Percentiles rank a stretch among this genome's conserved stretches.
Conservation (phyloP, 2,329 filamentous ascomycete genomes). For the Fusarium cyanostomum region DNA sequence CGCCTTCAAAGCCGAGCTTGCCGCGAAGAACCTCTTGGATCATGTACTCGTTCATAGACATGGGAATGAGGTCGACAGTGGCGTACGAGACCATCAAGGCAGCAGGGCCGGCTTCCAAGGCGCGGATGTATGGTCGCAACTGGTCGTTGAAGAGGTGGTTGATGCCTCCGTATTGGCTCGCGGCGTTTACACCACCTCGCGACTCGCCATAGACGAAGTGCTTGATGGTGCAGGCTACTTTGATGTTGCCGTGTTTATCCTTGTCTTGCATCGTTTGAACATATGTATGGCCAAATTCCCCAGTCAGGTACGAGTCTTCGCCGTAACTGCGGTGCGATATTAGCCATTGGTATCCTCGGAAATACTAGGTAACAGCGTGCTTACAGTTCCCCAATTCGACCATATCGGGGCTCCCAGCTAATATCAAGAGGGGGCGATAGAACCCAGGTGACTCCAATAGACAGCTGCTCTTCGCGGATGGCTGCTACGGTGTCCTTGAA, state of each 20-base stretch:
- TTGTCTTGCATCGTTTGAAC: slow-evolving; percentile 49
- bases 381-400: slow-evolving; percentile 33
- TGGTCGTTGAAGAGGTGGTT: slow-evolving; percentile 49
- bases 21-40: slow-evolving; percentile 39
- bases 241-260: slow-evolving; percentile 45
- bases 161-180: slow-evolving; percentile 46
- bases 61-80: slow-evolving; percentile 45
- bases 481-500: slow-evolving; percentile 42
- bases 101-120: slow-evolving; percentile 41
- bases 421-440: slow-evolving; percentile 48
- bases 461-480: slow-evolving; percentile 46
- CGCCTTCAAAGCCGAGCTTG: slow-evolving; percentile 45
- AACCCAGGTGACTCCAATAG: slow-evolving; percentile 47
- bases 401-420: slow-evolving; percentile 45
- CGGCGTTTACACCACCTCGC: slow-evolving; percentile 48
- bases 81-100: slow-evolving; percentile 48
- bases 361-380: background rate
- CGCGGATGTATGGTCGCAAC: slow-evolving; percentile 44
- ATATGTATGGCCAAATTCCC: slow-evolving; percentile 46
- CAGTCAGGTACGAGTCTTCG: slow-evolving; percentile 46
- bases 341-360: background rate
- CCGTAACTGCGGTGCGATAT: slow-evolving; percentile 43
- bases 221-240: slow-evolving; percentile 50
- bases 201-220: slow-evolving; percentile 49
- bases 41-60: slow-evolving; percentile 47